Evolutionary conservation across 1,139 yeast species (phyloP).

Genomic region (Blastobotrys proliferans): DNA sequence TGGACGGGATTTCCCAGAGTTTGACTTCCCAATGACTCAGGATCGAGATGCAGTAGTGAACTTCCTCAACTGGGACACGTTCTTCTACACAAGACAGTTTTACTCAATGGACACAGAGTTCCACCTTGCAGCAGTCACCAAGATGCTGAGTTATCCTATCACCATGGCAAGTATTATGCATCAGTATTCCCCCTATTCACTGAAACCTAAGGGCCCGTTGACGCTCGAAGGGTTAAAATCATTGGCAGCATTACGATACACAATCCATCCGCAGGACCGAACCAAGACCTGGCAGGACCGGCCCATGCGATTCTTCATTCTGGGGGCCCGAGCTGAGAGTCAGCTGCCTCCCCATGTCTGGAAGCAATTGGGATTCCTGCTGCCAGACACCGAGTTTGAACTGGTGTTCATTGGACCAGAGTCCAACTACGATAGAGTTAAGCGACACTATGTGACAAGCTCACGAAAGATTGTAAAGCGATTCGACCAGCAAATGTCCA

Average conservation of each 20-base stretch:
- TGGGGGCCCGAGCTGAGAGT: slow-evolving; percentile 92
- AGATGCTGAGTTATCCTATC: slow-evolving; percentile 87
- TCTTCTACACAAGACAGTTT: slow-evolving; percentile 86
- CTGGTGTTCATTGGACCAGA: slow-evolving; percentile 94
- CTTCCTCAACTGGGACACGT: slow-evolving; percentile 86
- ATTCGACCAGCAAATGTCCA: slow-evolving; percentile 68
- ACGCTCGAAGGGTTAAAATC: slow-evolving; percentile 91
- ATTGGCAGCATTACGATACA: slow-evolving; percentile 83
- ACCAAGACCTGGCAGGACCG: slow-evolving; percentile 63
- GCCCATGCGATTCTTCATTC: slow-evolving; percentile 81
- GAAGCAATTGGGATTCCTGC: slow-evolving; percentile 85
- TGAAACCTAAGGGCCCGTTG: slow-evolving; percentile 81
- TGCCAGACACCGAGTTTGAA: slow-evolving; percentile 80
- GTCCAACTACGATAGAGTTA: slow-evolving; percentile 65
- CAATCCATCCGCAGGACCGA: slow-evolving; percentile 71
- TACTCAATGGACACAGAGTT: slow-evolving; percentile 96
- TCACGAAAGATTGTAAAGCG: slow-evolving; percentile 67
- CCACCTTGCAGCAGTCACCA: slow-evolving; percentile 91
- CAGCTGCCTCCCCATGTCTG: slow-evolving; percentile 93
- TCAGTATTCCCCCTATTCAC: slow-evolving; percentile 76
- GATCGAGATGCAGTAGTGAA: slow-evolving; percentile 74
- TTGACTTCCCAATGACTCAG: slow-evolving; percentile 83
- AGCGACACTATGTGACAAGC: slow-evolving; percentile 48
- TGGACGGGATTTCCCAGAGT: slow-evolving; percentile 92
- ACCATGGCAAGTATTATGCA: slow-evolving; percentile 83